Conservation (phyloP, 352 stramenopile species). For the Phytophthora pistaciae region DNA sequence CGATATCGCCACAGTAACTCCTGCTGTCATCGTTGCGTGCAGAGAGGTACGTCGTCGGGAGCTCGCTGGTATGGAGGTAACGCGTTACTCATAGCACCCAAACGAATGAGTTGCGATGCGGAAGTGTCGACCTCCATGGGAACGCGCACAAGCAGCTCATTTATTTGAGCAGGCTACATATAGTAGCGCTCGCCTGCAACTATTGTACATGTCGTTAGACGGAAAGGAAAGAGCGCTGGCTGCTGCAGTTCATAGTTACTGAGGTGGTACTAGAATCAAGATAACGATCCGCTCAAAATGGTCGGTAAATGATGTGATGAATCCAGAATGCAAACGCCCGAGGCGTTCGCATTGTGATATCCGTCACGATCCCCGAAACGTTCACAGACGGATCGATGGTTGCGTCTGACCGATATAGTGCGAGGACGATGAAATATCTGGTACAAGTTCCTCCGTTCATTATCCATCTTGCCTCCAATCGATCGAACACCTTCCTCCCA, state of each 20-base stretch:
- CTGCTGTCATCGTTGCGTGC: neutral
- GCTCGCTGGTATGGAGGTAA: conserved; percentile 5
- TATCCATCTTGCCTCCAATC: conserved; percentile 17
- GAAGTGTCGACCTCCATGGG: neutral
- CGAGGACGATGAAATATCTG: conserved; percentile 25
- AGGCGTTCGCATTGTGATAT: conserved; percentile 17
- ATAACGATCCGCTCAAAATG: neutral
- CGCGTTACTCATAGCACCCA: conserved; percentile 4
- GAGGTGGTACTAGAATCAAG: neutral
- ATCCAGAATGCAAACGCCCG: conserved; percentile 3
- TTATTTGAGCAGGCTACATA: neutral
- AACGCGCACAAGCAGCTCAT: neutral
- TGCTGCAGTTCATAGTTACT: conserved; percentile 1
- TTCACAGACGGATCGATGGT: conserved; percentile 5
- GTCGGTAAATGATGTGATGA: neutral
- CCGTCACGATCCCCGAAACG: conserved; percentile 26
- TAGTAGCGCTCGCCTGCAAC: neutral
- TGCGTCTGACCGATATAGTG: conserved; percentile 27
- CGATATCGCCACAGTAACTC: neutral
- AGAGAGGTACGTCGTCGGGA: conserved; percentile 2
- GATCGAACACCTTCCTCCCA: neutral
- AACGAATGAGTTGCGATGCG: conserved; percentile 3
- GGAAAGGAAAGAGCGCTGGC: neutral
- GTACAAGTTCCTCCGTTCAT: conserved; percentile 12
- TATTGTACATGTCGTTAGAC: neutral